Evolutionary conservation across 1,284 basidiomycete species (phyloP).

Genomic region (Austropuccinia psidii): DNA sequence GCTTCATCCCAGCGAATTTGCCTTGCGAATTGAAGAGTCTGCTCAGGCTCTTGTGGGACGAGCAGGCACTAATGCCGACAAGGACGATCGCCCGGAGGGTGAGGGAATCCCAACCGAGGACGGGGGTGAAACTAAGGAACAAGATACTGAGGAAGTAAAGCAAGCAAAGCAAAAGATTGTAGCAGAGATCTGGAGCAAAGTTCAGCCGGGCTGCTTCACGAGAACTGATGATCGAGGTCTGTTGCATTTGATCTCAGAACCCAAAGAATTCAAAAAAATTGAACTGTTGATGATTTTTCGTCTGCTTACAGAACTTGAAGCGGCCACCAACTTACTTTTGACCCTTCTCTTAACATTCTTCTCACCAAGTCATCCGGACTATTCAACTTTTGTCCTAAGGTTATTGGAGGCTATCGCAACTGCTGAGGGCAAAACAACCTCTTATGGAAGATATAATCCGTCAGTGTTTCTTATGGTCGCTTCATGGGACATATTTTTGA

Average conservation of each 20-base stretch:
- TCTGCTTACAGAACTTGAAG: constrained; percentile 26
- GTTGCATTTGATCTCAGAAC: not conserved
- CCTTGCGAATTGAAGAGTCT: constrained; percentile 19
- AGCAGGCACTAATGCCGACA: not conserved
- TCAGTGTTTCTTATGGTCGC: not conserved
- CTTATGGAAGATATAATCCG: constrained; percentile 35
- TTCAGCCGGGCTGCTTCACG: constrained; percentile 28
- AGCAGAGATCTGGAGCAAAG: constrained; percentile 20
- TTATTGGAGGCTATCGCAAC: constrained; percentile 26
- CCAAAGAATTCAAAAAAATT: not conserved
- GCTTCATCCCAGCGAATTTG: constrained; percentile 26
- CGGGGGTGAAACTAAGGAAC: not conserved
- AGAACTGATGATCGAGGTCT: constrained; percentile 33
- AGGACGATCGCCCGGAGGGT: not conserved
- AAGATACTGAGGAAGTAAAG: constrained; percentile 23
- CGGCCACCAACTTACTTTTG: constrained; percentile 26
- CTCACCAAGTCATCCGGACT: not conserved
- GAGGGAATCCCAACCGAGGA: not conserved
- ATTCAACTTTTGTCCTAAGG: not conserved
- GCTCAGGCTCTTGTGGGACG: constrained; percentile 5
- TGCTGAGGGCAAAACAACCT: constrained; percentile 29
- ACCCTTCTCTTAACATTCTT: constrained; percentile 30
- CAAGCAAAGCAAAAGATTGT: constrained; percentile 19
- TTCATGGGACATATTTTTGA: not conserved
- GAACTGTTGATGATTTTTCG: not conserved